Base-by-base conservation (phyloP, 2,329 filamentous ascomycete species). In the Tothia fuscella region DNA sequence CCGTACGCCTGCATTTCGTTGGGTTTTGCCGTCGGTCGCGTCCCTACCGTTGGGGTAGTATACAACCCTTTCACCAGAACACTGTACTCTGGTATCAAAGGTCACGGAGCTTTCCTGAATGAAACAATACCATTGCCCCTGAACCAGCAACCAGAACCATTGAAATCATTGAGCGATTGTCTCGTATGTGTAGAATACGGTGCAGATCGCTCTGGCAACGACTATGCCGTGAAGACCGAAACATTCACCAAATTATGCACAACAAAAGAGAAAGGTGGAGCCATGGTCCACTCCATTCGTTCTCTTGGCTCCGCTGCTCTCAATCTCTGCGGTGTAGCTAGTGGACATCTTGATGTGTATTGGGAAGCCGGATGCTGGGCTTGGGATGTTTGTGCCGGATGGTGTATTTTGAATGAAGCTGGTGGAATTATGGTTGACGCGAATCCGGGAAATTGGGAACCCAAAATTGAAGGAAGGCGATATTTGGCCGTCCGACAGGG, bases 311-410 rank as follows among this genome's bases (percentile, higher is more conserved):
- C 72, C 38, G 83, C 83, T 6, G 83, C 83, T 30, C 63, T 89
- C 51, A 88, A 88, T 57, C 59, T 88, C 14, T 84, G 80, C 44
- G 72, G 70, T 29, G 78, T 85, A 3, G 83, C 83, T 3, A 72
- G 75, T 7, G 83, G 83, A 0, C 71, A 77, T 56, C 51, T 85
- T 20, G 83, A 89, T 56, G 52, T 76, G 17, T 89, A 85, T 57
- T 89, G 83, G 83, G 83, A 89, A 62, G 82, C 80, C 28, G 83
- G 84, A 1, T 86, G 81, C 59, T 89, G 82, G 74, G 81, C 82
- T 2, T 89, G 83, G 83, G 83, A 89, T 57, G 83, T 89, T 2
- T 84, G 80, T 54, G 84, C 84, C 4, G 83, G 78, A 0, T 88
- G 82, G 83, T 76, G 79, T 44, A 79, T 89, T 46, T 63, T 89